Conservation (phyloP, 2,329 filamentous ascomycete genomes). For the Fusarium sp. region DNA sequence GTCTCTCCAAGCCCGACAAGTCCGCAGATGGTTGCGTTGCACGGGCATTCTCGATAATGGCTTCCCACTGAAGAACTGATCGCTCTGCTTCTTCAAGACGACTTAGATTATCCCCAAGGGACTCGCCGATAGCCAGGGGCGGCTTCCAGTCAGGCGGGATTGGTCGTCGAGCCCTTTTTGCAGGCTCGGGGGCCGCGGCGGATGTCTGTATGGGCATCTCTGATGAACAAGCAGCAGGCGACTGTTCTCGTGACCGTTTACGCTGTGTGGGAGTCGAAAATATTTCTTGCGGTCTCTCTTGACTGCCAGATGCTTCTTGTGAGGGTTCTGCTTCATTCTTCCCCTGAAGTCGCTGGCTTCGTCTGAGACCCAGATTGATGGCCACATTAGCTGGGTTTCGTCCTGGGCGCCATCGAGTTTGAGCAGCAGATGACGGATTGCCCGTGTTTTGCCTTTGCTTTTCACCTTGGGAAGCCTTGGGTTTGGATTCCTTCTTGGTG, state of each 20-base stretch:
- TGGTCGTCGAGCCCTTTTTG: conserved; percentile 7
- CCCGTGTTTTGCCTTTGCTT: neutral
- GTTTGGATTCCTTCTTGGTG: neutral
- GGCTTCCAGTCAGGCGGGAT: conserved; percentile 37
- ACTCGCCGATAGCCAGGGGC: conserved; percentile 39
- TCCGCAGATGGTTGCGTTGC: conserved; percentile 35
- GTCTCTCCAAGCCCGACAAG: conserved; percentile 36
- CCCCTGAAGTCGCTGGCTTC: conserved; percentile 13
- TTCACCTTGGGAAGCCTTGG: neutral
- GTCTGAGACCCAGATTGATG: conserved; percentile 30
- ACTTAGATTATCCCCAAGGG: conserved; percentile 41
- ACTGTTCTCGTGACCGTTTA: neutral
- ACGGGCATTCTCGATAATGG: conserved; percentile 37
- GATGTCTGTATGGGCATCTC: neutral
- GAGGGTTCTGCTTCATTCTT: neutral
- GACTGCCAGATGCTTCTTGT: neutral
- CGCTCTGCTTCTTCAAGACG: conserved; percentile 40
- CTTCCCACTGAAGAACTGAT: conserved; percentile 42
- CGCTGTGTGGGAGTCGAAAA: neutral
- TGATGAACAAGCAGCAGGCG: neutral
- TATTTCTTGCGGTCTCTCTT: neutral
- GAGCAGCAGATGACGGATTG: neutral
- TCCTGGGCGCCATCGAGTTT: conserved; percentile 33
- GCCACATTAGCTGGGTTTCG: conserved; percentile 33
- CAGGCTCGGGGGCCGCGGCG: neutral